Evolutionary conservation across 2,329 filamentous ascomycete species (phyloP).

Genomic region (Aureobasidium sp.): DNA sequence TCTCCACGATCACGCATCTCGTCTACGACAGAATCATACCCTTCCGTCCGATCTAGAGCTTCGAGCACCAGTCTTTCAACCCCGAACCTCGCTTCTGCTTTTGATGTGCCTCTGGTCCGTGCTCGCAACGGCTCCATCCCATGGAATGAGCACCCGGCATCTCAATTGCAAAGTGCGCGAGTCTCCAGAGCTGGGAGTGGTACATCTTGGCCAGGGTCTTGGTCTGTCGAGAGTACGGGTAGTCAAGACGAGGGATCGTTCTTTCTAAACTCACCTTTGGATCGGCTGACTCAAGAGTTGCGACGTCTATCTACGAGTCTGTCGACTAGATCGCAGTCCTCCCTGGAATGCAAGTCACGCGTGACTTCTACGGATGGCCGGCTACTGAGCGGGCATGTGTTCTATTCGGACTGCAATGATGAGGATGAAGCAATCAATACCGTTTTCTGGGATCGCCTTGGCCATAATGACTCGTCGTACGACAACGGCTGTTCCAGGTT

Average conservation of each 20-base stretch:
- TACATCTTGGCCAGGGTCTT: not conserved
- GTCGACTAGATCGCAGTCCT: not conserved
- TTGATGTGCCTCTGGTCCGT: not conserved
- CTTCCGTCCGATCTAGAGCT: not conserved
- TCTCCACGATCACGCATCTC: not conserved
- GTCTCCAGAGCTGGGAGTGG: not conserved
- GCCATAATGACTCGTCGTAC: not conserved
- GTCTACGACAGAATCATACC: not conserved
- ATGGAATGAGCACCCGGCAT: not conserved
- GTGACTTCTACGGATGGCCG: not conserved
- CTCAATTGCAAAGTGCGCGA: not conserved
- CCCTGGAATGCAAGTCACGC: not conserved
- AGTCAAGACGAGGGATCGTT: not conserved
- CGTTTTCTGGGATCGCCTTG: not conserved
- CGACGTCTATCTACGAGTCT: conserved; percentile 21
- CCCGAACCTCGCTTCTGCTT: not conserved
- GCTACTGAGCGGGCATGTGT: not conserved
- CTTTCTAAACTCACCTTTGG: conserved; percentile 27
- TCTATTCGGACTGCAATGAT: conserved; percentile 1
- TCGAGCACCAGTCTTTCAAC: not conserved
- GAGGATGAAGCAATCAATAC: not conserved
- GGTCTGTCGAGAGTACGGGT: not conserved
- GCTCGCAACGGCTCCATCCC: not conserved
- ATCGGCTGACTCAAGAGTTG: conserved; percentile 28
- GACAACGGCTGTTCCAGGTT: not conserved